Evolutionary conservation across 2,329 filamentous ascomycete species (phyloP).

Genomic region (Fusarium goolgardi): DNA sequence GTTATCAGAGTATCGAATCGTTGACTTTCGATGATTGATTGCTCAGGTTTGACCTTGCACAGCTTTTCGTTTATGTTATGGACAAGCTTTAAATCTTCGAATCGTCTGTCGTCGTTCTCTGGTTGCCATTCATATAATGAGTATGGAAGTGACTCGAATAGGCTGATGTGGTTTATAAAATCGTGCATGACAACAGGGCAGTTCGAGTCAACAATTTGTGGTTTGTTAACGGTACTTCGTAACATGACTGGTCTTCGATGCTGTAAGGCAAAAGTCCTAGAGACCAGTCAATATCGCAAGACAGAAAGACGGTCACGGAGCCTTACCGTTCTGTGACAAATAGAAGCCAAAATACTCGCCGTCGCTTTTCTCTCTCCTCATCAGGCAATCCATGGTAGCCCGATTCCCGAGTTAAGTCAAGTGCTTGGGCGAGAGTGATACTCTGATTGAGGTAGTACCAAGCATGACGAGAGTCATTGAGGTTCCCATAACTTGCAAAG

Average conservation of each 20-base stretch:
- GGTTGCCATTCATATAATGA: conserved; percentile 50
- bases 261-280: conserved; percentile 50
- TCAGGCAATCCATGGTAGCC: conserved; percentile 42
- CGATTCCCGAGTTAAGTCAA: conserved; percentile 46
- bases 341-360: conserved; percentile 51
- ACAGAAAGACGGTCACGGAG: no score
- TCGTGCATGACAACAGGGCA: conserved; percentile 51
- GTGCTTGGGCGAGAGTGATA: conserved; percentile 46
- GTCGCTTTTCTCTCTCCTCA: conserved; percentile 45
- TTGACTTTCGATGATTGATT: conserved; percentile 50
- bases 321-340: conserved; percentile 50
- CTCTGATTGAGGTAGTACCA: conserved; percentile 52
- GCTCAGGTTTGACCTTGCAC: conserved; percentile 43
- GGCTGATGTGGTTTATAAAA: conserved; percentile 50
- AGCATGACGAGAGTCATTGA: conserved; percentile 45
- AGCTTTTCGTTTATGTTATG: conserved; percentile 46
- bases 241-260: conserved; percentile 49
- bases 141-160: conserved; percentile 48
- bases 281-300: no score
- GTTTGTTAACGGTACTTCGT: conserved; percentile 48
- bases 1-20: conserved; percentile 51
- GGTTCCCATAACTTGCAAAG: conserved; percentile 49
- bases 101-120: conserved; percentile 32
- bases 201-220: conserved; percentile 48
- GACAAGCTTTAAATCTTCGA: conserved; percentile 41